phyloP scores from a whole-genome alignment of 1,284 basidiomycete species.

The Meira miltonrushii region DNA sequence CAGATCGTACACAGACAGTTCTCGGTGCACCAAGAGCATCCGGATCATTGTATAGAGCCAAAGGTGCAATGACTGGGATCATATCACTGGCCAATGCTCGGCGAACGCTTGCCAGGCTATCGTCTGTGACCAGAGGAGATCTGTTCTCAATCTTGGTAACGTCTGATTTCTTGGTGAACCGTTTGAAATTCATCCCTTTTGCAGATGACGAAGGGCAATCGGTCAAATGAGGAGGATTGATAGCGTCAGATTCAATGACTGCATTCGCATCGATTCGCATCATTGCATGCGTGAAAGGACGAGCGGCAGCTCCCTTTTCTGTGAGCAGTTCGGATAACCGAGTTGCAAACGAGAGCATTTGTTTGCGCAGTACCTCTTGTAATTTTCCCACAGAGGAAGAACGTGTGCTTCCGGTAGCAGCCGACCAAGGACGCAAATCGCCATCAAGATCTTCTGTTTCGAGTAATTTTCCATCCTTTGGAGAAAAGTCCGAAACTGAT shows the following conservation, averaged over 20 bases:
- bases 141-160: conserved; percentile 11
- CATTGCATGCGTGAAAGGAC: conserved; percentile 62
- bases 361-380: conserved; percentile 58
- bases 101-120: conserved; percentile 74
- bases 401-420: conserved; percentile 5
- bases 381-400: background rate
- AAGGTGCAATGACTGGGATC: conserved; percentile 91
- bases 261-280: conserved; percentile 32
- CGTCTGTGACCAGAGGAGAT: conserved; percentile 59
- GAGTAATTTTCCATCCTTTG: conserved; percentile 24
- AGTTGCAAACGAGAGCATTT: conserved; percentile 64
- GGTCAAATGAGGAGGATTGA: conserved; percentile 12
- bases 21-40: conserved; percentile 56
- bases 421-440: conserved; percentile 37
- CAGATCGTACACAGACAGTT: conserved; percentile 77
- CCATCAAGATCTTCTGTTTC: conserved; percentile 24
- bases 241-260: conserved; percentile 5
- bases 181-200: background rate
- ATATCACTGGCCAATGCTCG: conserved; percentile 84
- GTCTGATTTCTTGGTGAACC: no score
- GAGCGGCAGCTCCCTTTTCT: conserved; percentile 73
- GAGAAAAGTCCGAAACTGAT: conserved; percentile 19
- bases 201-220: background rate
- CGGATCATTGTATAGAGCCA: conserved; percentile 81
- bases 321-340: conserved; percentile 74